These are phyloP conservation scores for Rhodotorula graminis DNA, from an alignment of 768 basidiomycete species.

Conservation along the genomic window DNA sequence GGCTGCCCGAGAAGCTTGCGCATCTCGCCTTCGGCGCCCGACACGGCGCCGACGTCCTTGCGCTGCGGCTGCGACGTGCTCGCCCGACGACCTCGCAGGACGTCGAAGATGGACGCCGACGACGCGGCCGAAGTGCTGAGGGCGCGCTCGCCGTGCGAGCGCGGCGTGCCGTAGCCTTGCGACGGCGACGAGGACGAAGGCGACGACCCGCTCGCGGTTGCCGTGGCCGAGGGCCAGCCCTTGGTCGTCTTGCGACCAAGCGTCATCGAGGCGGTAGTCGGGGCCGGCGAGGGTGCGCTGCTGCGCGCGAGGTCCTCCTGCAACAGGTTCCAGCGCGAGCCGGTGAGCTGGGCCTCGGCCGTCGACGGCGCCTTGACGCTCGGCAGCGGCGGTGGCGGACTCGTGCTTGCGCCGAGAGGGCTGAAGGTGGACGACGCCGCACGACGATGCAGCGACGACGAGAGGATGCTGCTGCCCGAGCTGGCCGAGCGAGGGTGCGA, in stretches of 20 bases:
- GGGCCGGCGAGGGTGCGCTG: not conserved
- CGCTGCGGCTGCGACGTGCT: not conserved
- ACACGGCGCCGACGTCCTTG: not conserved
- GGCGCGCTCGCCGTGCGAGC: not conserved
- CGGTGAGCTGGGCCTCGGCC: conserved; percentile 22
- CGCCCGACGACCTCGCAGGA: not conserved
- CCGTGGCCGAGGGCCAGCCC: not conserved
- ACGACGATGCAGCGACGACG: conserved; percentile 24
- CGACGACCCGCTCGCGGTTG: not conserved
- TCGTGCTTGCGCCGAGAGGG: not conserved
- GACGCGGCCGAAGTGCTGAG: conserved; percentile 6
- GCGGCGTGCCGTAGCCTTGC: not conserved
- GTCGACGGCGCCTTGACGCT: conserved; percentile 25
- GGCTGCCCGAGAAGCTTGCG: conserved; percentile 31
- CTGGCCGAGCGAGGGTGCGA: conserved; percentile 20
- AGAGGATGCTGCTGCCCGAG: conserved; percentile 29
- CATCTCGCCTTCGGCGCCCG: conserved; percentile 22
- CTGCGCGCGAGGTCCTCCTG: conserved; percentile 7
- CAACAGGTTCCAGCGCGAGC: conserved; percentile 20
- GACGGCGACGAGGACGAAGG: not conserved
- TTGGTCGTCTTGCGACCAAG: not conserved
- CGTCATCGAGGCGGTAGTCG: not conserved
- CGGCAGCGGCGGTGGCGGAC: not conserved
- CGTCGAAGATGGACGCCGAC: conserved; percentile 20
- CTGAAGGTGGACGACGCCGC: not conserved